Conservation (phyloP, 2,329 filamentous ascomycete species). For the Emericellopsis cladophorae region DNA sequence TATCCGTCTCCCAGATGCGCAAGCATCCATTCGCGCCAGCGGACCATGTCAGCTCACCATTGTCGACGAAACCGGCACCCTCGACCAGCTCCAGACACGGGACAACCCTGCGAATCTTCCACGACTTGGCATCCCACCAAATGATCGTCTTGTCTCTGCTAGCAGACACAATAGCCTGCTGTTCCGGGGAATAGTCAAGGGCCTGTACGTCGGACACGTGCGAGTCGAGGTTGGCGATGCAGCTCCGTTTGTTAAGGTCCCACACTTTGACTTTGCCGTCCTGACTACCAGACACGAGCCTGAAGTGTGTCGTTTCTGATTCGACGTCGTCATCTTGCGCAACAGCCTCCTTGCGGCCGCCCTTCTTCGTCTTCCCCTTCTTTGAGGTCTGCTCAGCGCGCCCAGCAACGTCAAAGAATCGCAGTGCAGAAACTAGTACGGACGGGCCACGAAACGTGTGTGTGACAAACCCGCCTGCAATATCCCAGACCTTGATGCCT, state of each 20-base stretch:
- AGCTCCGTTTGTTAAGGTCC: constrained; percentile 76
- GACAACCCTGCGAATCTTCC: constrained; percentile 70
- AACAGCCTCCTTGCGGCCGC: constrained; percentile 13
- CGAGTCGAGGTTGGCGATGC: constrained; percentile 68
- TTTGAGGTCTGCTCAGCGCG: constrained; percentile 13
- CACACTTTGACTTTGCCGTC: constrained; percentile 87
- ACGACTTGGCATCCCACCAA: constrained; percentile 77
- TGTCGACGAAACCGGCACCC: constrained; percentile 63
- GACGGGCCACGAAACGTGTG: constrained; percentile 93
- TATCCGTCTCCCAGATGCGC: constrained; percentile 70
- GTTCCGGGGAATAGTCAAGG: constrained; percentile 64
- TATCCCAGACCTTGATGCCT: constrained; percentile 93
- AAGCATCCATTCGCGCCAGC: constrained; percentile 75
- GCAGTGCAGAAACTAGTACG: constrained; percentile 78
- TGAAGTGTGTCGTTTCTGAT: constrained; percentile 42
- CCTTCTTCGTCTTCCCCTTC: constrained; percentile 20
- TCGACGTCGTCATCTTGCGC: constrained; percentile 26
- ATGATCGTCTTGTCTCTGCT: constrained; percentile 91
- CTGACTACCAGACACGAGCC: constrained; percentile 82
- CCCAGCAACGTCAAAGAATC: constrained; percentile 70
- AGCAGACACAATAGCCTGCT: constrained; percentile 68
- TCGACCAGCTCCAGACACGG: constrained; percentile 81
- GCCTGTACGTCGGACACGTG: constrained; percentile 92
- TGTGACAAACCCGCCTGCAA: constrained; percentile 77
- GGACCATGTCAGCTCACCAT: constrained; percentile 64